Evolutionary conservation across 371 early-diverging fungal species (phyloP).

Genomic region (Dichotomocladium elegans): DNA sequence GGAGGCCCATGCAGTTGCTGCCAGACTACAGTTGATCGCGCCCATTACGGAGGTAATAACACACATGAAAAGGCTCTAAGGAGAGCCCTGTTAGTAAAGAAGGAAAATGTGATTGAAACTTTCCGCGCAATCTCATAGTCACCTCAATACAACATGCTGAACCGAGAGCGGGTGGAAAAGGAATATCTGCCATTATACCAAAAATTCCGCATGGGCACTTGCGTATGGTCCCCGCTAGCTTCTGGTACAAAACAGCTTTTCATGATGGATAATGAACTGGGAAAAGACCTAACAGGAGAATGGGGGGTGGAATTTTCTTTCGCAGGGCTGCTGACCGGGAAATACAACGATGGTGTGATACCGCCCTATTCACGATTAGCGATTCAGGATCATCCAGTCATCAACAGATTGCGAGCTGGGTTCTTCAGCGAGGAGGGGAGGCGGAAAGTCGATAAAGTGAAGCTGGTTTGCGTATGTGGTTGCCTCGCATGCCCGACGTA

Average conservation of each 20-base stretch:
- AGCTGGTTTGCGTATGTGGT: conserved; percentile 43
- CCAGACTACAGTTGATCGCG: conserved; percentile 61
- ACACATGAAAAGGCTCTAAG: neutral
- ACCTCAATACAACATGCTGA: conserved; percentile 86
- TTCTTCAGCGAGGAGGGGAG: conserved; percentile 64
- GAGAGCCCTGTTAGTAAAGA: neutral
- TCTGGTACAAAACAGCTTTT: conserved; percentile 53
- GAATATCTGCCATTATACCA: conserved; percentile 75
- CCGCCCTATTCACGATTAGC: conserved; percentile 72
- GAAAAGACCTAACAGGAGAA: neutral
- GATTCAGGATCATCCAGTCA: conserved; percentile 60
- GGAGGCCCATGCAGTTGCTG: conserved; percentile 74
- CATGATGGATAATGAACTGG: neutral
- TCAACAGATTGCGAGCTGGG: conserved; percentile 55
- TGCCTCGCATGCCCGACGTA: neutral
- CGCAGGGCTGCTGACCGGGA: conserved; percentile 63
- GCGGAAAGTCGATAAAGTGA: conserved; percentile 47
- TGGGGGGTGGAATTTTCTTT: neutral
- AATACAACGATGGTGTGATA: conserved; percentile 69
- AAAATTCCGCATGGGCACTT: conserved; percentile 68
- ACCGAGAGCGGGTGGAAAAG: conserved; percentile 76
- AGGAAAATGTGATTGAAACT: neutral
- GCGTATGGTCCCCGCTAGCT: conserved; percentile 82
- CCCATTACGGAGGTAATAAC: conserved; percentile 57
- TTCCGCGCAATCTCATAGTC: conserved; percentile 54